Percentiles rank a stretch among this genome's conserved stretches.
Evolutionary conservation across 805 yeast genomes (phyloP).

Genomic region (Lipomyces sp.): DNA sequence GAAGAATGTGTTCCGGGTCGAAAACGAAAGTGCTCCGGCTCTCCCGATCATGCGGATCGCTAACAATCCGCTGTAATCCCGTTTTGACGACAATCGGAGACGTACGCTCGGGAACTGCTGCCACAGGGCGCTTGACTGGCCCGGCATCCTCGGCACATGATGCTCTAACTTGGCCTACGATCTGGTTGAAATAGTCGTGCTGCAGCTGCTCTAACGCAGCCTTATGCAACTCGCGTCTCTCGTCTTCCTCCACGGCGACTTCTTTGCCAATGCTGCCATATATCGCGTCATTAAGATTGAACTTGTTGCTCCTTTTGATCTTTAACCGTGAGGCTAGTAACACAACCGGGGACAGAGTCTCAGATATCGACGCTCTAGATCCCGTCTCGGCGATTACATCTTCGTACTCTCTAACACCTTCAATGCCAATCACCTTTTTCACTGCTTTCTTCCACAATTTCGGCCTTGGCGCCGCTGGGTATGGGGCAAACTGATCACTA

Average conservation of each 20-base stretch:
- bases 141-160: background rate
- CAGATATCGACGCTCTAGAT: background rate
- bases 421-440: constrained; percentile 18
- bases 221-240: background rate
- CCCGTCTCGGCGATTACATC: background rate
- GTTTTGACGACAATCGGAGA: background rate
- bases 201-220: background rate
- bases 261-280: constrained; percentile 29
- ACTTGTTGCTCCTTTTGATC: constrained; percentile 15
- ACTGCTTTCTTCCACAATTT: constrained; percentile 20
- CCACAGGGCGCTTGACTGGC: background rate
- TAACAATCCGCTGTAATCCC: background rate
- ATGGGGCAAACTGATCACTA: background rate
- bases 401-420: constrained; percentile 7
- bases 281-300: constrained; percentile 25
- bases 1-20: background rate
- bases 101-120: background rate
- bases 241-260: background rate
- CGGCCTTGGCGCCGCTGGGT: background rate
- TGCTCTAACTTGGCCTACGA: background rate
- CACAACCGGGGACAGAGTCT: background rate
- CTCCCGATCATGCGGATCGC: background rate
- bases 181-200: background rate
- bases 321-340: background rate
- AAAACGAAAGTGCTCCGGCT: background rate